A percentile compares a stretch with the other conserved stretches of the same genome.
Evolutionary conservation across 2,329 filamentous ascomycete species (phyloP).

Genomic region (Exophiala bonariae): DNA sequence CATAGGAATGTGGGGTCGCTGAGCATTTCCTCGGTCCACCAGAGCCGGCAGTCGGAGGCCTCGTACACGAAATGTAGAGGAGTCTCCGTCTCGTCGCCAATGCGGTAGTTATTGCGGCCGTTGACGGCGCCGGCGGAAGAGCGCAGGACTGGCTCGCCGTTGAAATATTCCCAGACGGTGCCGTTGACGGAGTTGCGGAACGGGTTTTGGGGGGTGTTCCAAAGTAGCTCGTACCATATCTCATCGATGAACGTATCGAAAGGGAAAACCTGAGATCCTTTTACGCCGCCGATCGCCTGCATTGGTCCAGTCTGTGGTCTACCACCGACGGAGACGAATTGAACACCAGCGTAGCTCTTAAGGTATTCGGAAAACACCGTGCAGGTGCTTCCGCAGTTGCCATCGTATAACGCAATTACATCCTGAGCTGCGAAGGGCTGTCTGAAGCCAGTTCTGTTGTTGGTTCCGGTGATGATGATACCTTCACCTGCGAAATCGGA

Average conservation of each 20-base stretch:
- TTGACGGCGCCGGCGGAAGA: constrained; percentile 42
- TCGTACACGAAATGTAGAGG: constrained; percentile 63
- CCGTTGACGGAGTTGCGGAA: constrained; percentile 15
- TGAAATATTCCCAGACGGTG: constrained; percentile 24
- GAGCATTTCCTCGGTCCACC: constrained; percentile 57
- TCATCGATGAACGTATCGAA: background rate
- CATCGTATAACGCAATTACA: constrained; percentile 49
- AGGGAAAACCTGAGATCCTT: constrained; percentile 44
- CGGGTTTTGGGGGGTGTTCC: constrained; percentile 13
- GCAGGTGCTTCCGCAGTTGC: constrained; percentile 60
- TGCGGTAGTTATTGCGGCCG: constrained; percentile 45
- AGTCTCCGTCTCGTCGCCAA: constrained; percentile 41
- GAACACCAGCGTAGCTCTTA: constrained; percentile 54
- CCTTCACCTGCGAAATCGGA: constrained; percentile 32
- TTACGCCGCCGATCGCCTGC: constrained; percentile 66
- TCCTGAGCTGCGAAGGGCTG: constrained; percentile 58
- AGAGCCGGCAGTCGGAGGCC: constrained; percentile 61
- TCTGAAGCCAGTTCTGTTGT: constrained; percentile 47
- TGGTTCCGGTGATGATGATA: constrained; percentile 50
- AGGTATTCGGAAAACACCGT: constrained; percentile 58
- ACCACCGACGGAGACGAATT: constrained; percentile 61
- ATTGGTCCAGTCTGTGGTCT: constrained; percentile 56
- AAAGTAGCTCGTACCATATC: background rate
- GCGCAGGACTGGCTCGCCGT: constrained; percentile 12
- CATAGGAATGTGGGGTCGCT: constrained; percentile 55